These are phyloP conservation scores for Tolypocladium sp. DNA, from an alignment of 2,329 filamentous ascomycete genomes.

Conservation along the genomic window DNA sequence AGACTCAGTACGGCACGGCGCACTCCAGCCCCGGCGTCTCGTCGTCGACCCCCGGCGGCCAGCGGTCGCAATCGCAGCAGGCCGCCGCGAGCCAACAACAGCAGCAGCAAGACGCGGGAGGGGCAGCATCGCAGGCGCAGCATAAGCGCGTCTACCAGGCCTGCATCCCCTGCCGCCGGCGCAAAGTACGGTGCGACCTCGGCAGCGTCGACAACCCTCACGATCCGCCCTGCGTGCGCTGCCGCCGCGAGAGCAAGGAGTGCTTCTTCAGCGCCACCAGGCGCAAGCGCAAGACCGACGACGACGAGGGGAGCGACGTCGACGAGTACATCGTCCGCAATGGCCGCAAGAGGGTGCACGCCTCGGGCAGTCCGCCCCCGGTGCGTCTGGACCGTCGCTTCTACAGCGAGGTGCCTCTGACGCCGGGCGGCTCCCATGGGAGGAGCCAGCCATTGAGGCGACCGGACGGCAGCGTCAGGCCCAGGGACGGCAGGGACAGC, in stretches of 20 bases:
- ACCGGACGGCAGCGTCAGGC: constrained; percentile 33
- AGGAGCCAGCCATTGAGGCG: constrained; percentile 57
- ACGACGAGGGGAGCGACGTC: constrained; percentile 41
- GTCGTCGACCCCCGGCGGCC: constrained; percentile 7
- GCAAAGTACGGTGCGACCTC: constrained; percentile 54
- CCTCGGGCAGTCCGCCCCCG: constrained; percentile 33
- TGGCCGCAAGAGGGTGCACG: constrained; percentile 58
- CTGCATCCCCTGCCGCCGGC: constrained; percentile 52
- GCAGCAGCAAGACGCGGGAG: neutral
- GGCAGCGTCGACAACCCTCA: constrained; percentile 85
- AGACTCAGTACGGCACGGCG: constrained; percentile 8
- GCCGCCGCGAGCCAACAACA: constrained; percentile 8
- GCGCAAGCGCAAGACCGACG: constrained; percentile 74
- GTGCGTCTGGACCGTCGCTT: constrained; percentile 29
- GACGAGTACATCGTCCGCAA: constrained; percentile 66
- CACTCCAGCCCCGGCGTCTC: constrained; percentile 10
- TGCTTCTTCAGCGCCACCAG: constrained; percentile 95
- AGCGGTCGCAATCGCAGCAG: constrained; percentile 8
- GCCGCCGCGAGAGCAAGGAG: constrained; percentile 88
- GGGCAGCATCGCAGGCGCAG: constrained; percentile 18
- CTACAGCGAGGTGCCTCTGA: constrained; percentile 48
- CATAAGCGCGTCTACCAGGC: constrained; percentile 57
- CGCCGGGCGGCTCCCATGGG: constrained; percentile 57
- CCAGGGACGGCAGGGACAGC: constrained; percentile 16
- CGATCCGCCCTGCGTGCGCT: constrained; percentile 88